Evolutionary conservation across 352 stramenopile species (phyloP).

Genomic region (Phytophthora sojae): DNA sequence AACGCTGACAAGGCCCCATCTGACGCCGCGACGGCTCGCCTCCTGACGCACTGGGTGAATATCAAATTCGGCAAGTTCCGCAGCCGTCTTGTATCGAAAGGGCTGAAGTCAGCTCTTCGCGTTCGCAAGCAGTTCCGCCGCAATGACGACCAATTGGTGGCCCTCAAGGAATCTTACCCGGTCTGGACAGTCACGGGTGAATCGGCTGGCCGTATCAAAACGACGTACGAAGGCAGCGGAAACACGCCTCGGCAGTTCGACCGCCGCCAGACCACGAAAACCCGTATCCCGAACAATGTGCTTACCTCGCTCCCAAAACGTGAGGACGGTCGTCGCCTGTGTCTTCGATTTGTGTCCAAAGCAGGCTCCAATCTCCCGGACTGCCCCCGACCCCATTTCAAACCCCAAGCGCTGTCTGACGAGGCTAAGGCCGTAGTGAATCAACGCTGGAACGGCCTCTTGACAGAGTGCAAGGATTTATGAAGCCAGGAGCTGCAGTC

Average conservation of each 20-base stretch:
- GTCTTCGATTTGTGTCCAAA: slow-evolving; percentile 8
- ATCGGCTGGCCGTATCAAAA: background rate
- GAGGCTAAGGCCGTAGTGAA: slow-evolving; percentile 9
- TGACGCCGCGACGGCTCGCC: background rate
- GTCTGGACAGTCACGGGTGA: background rate
- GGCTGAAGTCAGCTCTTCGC: background rate
- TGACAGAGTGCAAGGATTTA: slow-evolving; percentile 11
- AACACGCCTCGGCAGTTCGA: background rate
- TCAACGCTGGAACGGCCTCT: slow-evolving; percentile 12
- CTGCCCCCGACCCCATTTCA: slow-evolving; percentile 8
- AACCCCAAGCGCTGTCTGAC: background rate
- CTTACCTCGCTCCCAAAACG: background rate
- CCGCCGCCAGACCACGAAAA: background rate
- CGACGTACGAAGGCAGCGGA: background rate
- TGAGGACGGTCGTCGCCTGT: slow-evolving; percentile 4
- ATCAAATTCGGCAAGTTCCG: slow-evolving; percentile 16
- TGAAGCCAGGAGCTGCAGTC: slow-evolving; percentile 6
- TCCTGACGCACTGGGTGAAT: slow-evolving; percentile 17
- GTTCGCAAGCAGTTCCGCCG: slow-evolving; percentile 3
- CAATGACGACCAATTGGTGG: slow-evolving; percentile 14
- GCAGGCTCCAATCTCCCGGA: background rate
- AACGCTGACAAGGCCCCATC: background rate
- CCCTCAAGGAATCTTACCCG: background rate
- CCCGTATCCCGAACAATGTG: background rate
- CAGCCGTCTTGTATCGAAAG: background rate